These are phyloP conservation scores for Graphilbum sp. DNA, from an alignment of 2,329 filamentous ascomycete species.

Conservation along the genomic window DNA sequence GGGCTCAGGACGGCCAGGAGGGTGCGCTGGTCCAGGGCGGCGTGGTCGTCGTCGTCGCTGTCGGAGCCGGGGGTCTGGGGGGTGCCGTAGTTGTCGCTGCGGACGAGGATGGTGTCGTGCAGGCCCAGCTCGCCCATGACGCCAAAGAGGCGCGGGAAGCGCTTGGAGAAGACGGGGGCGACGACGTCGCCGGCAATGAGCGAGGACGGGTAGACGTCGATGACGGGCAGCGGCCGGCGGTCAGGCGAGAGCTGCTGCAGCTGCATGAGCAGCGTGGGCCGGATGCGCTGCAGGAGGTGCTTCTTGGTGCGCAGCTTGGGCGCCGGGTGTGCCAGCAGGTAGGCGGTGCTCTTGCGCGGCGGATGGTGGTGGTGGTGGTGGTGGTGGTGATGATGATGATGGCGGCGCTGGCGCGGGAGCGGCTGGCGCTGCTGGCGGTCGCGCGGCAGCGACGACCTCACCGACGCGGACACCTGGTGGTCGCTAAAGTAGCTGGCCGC, in stretches of 20 bases:
- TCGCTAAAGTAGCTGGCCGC: constrained; percentile 28
- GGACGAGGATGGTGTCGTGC: constrained; percentile 55
- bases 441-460: too few species aligned
- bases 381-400: constrained; percentile 20
- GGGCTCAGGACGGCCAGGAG: constrained; percentile 56
- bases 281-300: constrained; percentile 47
- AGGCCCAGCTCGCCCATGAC: constrained; percentile 45
- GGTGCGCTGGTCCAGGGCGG: constrained; percentile 22
- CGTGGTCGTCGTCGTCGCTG: constrained; percentile 29
- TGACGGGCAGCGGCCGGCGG: constrained; percentile 46
- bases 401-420: too few species aligned
- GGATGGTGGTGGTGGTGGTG: constrained; percentile 16
- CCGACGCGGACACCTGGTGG: constrained; percentile 16
- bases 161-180: constrained; percentile 40
- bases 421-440: too few species aligned
- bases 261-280: constrained; percentile 54
- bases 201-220: constrained; percentile 60
- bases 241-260: constrained; percentile 48
- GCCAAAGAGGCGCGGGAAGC: constrained; percentile 47
- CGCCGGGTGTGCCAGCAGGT: constrained; percentile 51
- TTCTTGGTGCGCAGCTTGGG: constrained; percentile 42
- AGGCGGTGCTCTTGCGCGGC: constrained; percentile 42
- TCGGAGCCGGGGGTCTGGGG: constrained; percentile 15
- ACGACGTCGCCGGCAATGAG: constrained; percentile 37
- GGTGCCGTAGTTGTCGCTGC: constrained; percentile 52